Evolutionary conservation across 306 rosid species (phyloP), one percentile per base, ranked within the genome.

Genomic region (Medicago lupulina): DNA sequence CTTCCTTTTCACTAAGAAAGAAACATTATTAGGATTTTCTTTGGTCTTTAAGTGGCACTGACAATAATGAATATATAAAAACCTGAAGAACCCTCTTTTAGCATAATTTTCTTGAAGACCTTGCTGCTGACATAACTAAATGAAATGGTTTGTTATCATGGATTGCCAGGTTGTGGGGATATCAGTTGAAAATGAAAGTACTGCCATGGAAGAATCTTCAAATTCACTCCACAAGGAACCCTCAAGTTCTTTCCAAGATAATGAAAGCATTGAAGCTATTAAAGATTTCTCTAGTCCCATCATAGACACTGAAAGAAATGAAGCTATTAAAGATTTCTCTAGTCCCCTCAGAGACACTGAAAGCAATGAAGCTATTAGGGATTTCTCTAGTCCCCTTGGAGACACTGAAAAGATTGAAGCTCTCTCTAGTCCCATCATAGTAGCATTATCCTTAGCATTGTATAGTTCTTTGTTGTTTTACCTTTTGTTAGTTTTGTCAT

Each of bases 221-320:
- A 65, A 80, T 78, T 74, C 85, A 15, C 83, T 66, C 8, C 58
- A 23, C 15, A 66, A 67, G 44, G 86, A 87, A 70, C 80, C 87
- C 58, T 76, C 84, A 58, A 79, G 72, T 80, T 82, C 85, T 40
- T 82, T 44, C 13, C 74, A 25, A 61, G 79, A 68, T 54, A 36
- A 67, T 47, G 91, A 84, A 74, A 82, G 76, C 73, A 76, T 71
- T 78, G 71, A 76, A 44, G 72, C 78, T 67, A 44, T 76, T 50
- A 79, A 77, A 81, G 85, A 83, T 73, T 81, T 83, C 70, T 75
- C 85, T 44, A 80, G 84, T 82, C 82, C 87, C 43, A 76, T 70
- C 36, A 36, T 59, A 68, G 91, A 80, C 51, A 28, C 65, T 55
- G 86, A 79, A 76, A 83, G 74, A 73, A 76, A 76, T 76, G 70